Percentiles rank a stretch among this genome's conserved stretches.
Evolutionary conservation across 768 basidiomycete genomes (phyloP).

Genomic region (Leucosporidium creatinivorum): DNA sequence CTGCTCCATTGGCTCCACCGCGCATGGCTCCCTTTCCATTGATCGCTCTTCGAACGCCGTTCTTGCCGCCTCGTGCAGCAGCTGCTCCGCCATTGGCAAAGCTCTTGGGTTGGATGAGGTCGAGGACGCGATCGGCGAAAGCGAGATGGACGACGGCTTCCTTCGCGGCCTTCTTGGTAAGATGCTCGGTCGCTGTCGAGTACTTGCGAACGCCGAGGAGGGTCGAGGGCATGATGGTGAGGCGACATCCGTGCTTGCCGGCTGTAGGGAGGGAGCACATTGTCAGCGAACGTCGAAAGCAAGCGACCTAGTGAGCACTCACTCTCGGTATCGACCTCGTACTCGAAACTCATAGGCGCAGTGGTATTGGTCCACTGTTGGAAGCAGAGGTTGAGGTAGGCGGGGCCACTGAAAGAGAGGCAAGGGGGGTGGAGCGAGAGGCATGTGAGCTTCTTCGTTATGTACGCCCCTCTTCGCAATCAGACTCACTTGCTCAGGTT

Average conservation of each 20-base stretch:
- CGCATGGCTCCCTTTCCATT: not conserved
- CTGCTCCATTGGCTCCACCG: not conserved
- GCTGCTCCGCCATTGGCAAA: not conserved
- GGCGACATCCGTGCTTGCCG: not conserved
- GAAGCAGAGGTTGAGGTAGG: slow-evolving; percentile 12
- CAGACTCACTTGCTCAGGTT: slow-evolving; percentile 4
- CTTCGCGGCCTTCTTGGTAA: slow-evolving; percentile 1
- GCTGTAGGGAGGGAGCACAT: not conserved
- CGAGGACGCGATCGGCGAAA: slow-evolving; percentile 4
- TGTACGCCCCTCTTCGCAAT: not conserved
- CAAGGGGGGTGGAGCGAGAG: too few relatives aligned
- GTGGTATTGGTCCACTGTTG: slow-evolving; percentile 9
- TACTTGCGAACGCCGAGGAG: not conserved
- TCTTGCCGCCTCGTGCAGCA: not conserved
- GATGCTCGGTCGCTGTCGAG: not conserved
- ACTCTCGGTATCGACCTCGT: not conserved
- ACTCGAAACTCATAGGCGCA: slow-evolving; percentile 12
- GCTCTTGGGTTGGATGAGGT: slow-evolving; percentile 1
- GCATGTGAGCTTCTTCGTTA: too few relatives aligned
- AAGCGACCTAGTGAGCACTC: not conserved
- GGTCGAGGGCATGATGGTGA: not conserved
- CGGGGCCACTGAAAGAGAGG: not conserved
- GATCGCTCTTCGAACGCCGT: not conserved
- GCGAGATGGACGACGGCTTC: slow-evolving; percentile 17
- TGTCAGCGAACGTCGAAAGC: not conserved